These are phyloP conservation scores for Darksidea phi DNA, from an alignment of 495 filamentous ascomycete species.

Conservation along the genomic window DNA sequence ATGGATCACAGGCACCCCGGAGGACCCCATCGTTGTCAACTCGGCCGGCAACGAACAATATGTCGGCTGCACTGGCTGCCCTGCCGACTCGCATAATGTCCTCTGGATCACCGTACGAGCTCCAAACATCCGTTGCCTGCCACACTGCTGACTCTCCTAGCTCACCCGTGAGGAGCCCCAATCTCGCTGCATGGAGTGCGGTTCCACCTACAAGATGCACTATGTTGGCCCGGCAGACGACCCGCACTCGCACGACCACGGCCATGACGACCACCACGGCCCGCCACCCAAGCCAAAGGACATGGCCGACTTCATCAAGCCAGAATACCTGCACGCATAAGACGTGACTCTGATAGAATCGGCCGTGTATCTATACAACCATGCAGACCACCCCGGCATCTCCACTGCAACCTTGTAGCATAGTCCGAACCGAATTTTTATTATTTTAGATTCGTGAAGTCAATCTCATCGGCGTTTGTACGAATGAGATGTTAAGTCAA, in stretches of 20 bases:
- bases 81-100: constrained; percentile 85
- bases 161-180: constrained; percentile 86
- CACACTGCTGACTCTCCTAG: constrained; percentile 44
- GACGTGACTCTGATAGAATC: constrained; percentile 5
- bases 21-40: constrained; percentile 84
- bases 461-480: neutral
- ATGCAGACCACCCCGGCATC: neutral
- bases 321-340: constrained; percentile 72
- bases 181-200: constrained; percentile 94
- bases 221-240: constrained; percentile 73
- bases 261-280: constrained; percentile 38
- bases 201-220: constrained; percentile 92
- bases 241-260: constrained; percentile 52
- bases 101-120: constrained; percentile 81
- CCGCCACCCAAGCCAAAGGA: constrained; percentile 64
- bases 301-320: constrained; percentile 88
- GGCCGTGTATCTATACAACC: constrained; percentile 20
- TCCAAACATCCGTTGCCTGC: neutral
- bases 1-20: constrained; percentile 67
- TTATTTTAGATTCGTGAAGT: constrained; percentile 4
- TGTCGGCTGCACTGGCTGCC: constrained; percentile 90
- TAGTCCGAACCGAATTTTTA: constrained; percentile 18
- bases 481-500: neutral
- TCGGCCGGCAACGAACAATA: constrained; percentile 95
- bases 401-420: constrained; percentile 28